Evolutionary conservation across 2,329 filamentous ascomycete species (phyloP), one percentile per base, ranked within the genome.

Genomic region (Knufia petricola): DNA sequence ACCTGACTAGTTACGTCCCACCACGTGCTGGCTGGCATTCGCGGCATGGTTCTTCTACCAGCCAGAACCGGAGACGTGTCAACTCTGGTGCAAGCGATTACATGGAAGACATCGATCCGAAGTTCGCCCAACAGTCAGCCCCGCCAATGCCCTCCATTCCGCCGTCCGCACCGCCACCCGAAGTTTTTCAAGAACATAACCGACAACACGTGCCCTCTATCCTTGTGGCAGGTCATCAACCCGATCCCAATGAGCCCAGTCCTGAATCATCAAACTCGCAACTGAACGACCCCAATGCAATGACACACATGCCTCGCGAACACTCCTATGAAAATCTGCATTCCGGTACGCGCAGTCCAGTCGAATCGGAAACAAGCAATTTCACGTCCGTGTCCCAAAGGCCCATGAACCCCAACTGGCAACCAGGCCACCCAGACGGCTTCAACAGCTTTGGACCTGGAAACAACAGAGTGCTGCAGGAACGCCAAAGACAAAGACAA

Each of bases 321-420:
- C 47, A 54, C 39, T 74, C 73, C 13, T 81, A 79, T 56, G 84
- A 88, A 54, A 79, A 84, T 53, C 63, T 82, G 30, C 77, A 76
- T 37, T 75, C 77, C 54, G 76, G 75, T 41, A 70, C 75, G 38
- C 77, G 85, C 59, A 90, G 82, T 59, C 88, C 85, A 26, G 79
- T 82, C 24, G 78, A 82, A 59, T 90, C 84, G 53, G 87, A 95
- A 61, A 77, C 79, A 20, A 90, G 82, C 39, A 85, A 84, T 58
- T 95, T 95, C 66, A 95, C 90, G 1, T 92, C 85, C 9, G 84
- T 96, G 39, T 90, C 84, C 0, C 88, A 95, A 66, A 78, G 90
- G 28, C 85, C 85, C 1, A 71, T 95, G 48, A 95, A 95, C 64
- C 90, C 89, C 4, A 81, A 82, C 52, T 95, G 90, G 89, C 79